Conservation (phyloP, 441 rosid genomes). For the Croton setiger region DNA sequence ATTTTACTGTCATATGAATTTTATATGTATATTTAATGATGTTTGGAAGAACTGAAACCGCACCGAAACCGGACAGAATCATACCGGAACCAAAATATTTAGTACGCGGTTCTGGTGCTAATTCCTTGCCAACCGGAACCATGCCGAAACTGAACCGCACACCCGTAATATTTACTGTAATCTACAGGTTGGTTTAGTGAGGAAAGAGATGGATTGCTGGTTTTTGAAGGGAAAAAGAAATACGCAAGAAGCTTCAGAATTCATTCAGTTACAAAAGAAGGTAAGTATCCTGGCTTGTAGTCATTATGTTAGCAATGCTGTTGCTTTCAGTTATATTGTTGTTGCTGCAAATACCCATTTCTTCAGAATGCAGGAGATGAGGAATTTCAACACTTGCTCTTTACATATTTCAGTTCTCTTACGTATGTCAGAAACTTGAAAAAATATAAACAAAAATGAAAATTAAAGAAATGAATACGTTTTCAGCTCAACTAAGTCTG, state of each 20-base stretch:
- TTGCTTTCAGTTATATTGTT: constrained; percentile 14
- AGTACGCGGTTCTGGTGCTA: too few relatives aligned
- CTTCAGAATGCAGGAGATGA: background rate
- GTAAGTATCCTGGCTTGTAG: background rate
- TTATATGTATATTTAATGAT: too few relatives aligned
- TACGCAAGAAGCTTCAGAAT: constrained; percentile 5
- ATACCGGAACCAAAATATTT: too few relatives aligned
- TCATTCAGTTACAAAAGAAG: constrained; percentile 1
- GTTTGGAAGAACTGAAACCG: too few relatives aligned
- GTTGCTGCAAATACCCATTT: constrained; percentile 10
- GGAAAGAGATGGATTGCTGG: constrained; percentile 15
- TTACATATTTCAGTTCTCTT: background rate
- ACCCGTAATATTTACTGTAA: background rate
- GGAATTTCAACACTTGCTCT: background rate
- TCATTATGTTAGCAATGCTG: constrained; percentile 14
- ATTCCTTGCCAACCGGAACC: too few relatives aligned
- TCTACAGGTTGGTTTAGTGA: background rate
- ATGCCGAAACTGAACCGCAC: background rate
- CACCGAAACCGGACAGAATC: too few relatives aligned
- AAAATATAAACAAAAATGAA: too few relatives aligned
- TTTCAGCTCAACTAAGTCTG: too few relatives aligned
- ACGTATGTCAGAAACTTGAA: background rate
- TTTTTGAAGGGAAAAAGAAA: constrained; percentile 16
- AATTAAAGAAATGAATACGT: too few relatives aligned
- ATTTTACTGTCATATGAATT: too few relatives aligned